A percentile compares a stretch with the other conserved stretches of the same genome.
Evolutionary conservation across 1,284 basidiomycete species (phyloP).

Genomic region (Tilletiopsis washingtonensis): DNA sequence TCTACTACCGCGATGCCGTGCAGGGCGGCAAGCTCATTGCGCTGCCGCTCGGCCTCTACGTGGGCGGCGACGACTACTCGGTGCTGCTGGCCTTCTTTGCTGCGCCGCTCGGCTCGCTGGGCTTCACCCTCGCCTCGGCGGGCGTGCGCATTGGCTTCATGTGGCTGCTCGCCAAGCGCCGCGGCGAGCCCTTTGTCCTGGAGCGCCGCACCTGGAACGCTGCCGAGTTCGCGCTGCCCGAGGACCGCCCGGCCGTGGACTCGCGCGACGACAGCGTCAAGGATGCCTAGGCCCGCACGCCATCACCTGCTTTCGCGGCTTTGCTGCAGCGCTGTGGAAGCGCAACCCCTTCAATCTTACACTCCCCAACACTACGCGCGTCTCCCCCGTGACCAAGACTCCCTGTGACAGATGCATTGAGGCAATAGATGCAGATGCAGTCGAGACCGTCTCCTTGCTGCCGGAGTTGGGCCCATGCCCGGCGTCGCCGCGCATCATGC

Average conservation of each 20-base stretch:
- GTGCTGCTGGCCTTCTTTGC: slow-evolving; percentile 46
- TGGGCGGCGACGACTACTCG: slow-evolving; percentile 30
- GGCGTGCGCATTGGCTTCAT: slow-evolving; percentile 16
- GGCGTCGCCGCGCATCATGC: no score
- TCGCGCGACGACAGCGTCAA: no score
- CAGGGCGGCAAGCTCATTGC: slow-evolving; percentile 34
- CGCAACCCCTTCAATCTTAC: no score
- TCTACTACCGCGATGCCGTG: slow-evolving; percentile 29
- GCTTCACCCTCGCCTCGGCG: slow-evolving; percentile 35
- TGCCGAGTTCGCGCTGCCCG: slow-evolving; percentile 24
- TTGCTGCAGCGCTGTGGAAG: no score
- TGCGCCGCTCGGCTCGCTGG: slow-evolving; percentile 39
- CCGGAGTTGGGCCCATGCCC: no score
- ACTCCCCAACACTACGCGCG: no score
- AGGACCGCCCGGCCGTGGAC: slow-evolving; percentile 37
- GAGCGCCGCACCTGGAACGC: slow-evolving; percentile 24
- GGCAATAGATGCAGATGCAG: no score
- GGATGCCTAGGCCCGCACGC: no score
- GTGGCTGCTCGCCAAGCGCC: slow-evolving; percentile 20
- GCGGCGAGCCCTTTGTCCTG: slow-evolving; percentile 23
- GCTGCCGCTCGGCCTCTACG: slow-evolving; percentile 42
- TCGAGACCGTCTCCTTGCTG: no score
- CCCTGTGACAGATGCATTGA: no score
- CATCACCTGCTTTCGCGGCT: no score
- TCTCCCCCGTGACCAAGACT: no score